Evolutionary conservation across 2,329 filamentous ascomycete genomes (phyloP).

Genomic region (Scorias spongiosa): DNA sequence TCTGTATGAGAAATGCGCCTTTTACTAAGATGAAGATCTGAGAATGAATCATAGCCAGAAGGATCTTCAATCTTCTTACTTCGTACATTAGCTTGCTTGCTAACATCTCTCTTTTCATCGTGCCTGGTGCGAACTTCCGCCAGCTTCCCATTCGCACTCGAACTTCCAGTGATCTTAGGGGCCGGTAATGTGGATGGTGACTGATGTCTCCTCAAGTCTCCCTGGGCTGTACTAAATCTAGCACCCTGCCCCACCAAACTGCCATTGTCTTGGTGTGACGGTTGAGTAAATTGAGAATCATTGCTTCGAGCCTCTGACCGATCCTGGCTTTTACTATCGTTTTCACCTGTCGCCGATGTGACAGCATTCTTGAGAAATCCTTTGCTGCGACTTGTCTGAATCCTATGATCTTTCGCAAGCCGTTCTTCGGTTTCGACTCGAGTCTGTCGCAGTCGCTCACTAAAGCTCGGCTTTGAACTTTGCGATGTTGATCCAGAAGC

Average conservation of each 20-base stretch:
- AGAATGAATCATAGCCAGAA: constrained; percentile 70
- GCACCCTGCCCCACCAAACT: background rate
- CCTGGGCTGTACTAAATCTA: background rate
- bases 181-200: background rate
- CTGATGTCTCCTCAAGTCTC: background rate
- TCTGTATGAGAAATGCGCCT: constrained; percentile 70
- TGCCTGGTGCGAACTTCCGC: background rate
- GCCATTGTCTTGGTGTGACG: background rate
- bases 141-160: background rate
- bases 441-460: constrained; percentile 65
- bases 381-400: constrained; percentile 26
- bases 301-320: background rate
- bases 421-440: constrained; percentile 29
- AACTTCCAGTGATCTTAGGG: background rate
- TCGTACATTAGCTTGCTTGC: constrained; percentile 4
- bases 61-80: constrained; percentile 15
- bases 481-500: background rate
- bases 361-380: constrained; percentile 12
- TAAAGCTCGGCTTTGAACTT: constrained; percentile 40
- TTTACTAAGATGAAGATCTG: constrained; percentile 66
- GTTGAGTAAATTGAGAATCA: background rate
- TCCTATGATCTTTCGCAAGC: constrained; percentile 28
- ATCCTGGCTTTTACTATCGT: background rate
- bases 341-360: constrained; percentile 3
- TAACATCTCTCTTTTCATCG: background rate